Conservation (phyloP, 2,329 filamentous ascomycete genomes). For the Stachybotrys elegans region DNA sequence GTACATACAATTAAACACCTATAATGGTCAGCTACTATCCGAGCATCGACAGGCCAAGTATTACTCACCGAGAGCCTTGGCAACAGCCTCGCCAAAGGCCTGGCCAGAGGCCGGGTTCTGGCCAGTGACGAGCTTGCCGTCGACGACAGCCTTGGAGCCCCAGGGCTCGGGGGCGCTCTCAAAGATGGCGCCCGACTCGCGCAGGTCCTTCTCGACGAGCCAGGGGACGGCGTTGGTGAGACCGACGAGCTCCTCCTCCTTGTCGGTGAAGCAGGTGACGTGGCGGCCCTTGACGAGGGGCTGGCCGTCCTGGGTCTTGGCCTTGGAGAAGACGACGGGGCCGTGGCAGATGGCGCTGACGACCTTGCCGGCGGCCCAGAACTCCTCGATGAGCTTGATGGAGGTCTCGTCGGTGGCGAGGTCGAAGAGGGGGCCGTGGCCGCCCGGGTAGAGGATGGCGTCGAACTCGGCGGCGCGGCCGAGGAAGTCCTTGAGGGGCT, state of each 20-base stretch:
- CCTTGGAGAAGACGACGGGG: slow-evolving; percentile 57
- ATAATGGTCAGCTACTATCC: too few relatives aligned
- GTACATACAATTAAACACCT: background rate
- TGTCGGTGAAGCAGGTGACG: slow-evolving; percentile 60
- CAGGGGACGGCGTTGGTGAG: slow-evolving; percentile 52
- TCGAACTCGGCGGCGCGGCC: slow-evolving; percentile 57
- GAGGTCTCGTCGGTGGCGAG: slow-evolving; percentile 52
- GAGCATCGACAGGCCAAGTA: background rate
- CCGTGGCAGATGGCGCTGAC: slow-evolving; percentile 67
- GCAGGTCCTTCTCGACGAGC: slow-evolving; percentile 50
- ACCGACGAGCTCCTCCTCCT: slow-evolving; percentile 44
- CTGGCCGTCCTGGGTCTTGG: slow-evolving; percentile 43
- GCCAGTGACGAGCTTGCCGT: slow-evolving; percentile 50
- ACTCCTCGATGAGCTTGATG: slow-evolving; percentile 56
- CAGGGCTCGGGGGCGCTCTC: slow-evolving; percentile 48
- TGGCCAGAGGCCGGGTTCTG: slow-evolving; percentile 53
- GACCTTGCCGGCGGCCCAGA: slow-evolving; percentile 55
- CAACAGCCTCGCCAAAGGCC: slow-evolving; percentile 45
- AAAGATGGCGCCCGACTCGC: slow-evolving; percentile 48
- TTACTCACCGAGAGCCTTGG: slow-evolving; percentile 35
- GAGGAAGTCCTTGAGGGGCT: slow-evolving; percentile 49
- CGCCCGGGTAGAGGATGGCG: slow-evolving; percentile 54
- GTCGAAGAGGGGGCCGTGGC: slow-evolving; percentile 64
- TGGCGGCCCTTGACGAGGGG: slow-evolving; percentile 50
- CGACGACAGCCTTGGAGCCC: slow-evolving; percentile 43